Conservation (phyloP, 2,329 filamentous ascomycete genomes). For the Colletotrichum paranaense region DNA sequence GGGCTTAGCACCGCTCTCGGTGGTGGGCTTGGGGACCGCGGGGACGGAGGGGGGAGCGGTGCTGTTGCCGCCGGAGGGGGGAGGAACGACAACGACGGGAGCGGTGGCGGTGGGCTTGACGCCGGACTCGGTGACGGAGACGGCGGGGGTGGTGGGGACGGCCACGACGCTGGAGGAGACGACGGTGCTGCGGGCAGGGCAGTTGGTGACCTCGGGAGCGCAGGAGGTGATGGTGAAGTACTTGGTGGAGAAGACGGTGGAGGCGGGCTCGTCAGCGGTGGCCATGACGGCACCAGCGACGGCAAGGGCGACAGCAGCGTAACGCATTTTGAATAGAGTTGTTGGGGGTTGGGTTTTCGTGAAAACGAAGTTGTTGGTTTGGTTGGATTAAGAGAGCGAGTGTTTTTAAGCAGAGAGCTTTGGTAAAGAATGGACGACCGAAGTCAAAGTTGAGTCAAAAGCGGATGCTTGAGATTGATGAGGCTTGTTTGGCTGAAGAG, state of each 20-base stretch:
- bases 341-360: conserved; percentile 38
- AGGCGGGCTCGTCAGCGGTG: conserved; percentile 41
- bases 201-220: conserved; percentile 62
- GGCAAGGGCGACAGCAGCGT: conserved; percentile 63
- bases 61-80: conserved; percentile 42
- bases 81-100: conserved; percentile 37
- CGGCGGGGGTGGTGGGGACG: conserved; percentile 58
- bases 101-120: conserved; percentile 38
- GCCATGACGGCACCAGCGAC: conserved; percentile 57
- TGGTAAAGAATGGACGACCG: conserved; percentile 68
- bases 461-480: conserved; percentile 47
- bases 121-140: conserved; percentile 43
- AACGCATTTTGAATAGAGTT: conserved; percentile 69
- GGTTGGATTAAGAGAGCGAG: conserved; percentile 45
- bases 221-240: conserved; percentile 67
- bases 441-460: conserved; percentile 61
- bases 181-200: conserved; percentile 52
- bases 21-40: conserved; percentile 37
- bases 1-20: conserved; percentile 34
- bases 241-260: conserved; percentile 68
- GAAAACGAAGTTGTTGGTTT: conserved; percentile 41
- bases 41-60: conserved; percentile 22
- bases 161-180: conserved; percentile 50
- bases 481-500: conserved; percentile 58
- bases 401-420: conserved; percentile 46